Evolutionary conservation across 805 yeast species (phyloP), one percentile per base, ranked within the genome.

Genomic region (Phaffomyces antillensis): DNA sequence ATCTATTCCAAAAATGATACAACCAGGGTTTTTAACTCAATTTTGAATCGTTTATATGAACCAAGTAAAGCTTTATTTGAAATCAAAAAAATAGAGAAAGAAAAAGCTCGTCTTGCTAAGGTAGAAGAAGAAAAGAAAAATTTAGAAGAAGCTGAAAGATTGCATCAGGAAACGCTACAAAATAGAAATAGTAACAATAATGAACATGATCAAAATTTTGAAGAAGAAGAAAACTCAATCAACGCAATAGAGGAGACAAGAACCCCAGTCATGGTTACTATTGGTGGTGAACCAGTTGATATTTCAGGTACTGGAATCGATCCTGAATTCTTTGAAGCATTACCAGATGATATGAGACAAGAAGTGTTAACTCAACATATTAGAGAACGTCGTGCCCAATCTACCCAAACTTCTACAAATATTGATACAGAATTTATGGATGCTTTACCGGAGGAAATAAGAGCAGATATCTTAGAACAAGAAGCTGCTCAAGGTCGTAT

Each of bases 321-420:
- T 64, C 95, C 96, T 0, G 91, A 86, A 52, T 90, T 88, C 60
- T 70, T 90, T 48, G 84, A 83, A 54, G 96, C 96, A 0, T 71
- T 90, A 33, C 97, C 97, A 0, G 96, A 87, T 37, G 93, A 86
- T 43, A 85, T 90, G 86, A 71, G 96, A 41, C 95, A 88, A 50
- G 96, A 90, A 57, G 97, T 89, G 0, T 81, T 86, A 58, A 78
- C 90, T 0, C 91, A 88, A 50, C 96, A 89, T 56, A 68, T 88
- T 7, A 68, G 89, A 36, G 93, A 86, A 52, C 70, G 90, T 47
- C 71, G 93, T 48, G 83, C 71, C 37, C 77, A 69, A 66, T 86
- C 75, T 2, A 59, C 65, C 13, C 57, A 63, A 36, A 65, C 49
- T 13, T 68, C 76, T 3, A 68, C 86, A 26, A 95, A 85, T 53